These are phyloP conservation scores for Emericellopsis atlantica DNA, from an alignment of 2,329 filamentous ascomycete genomes.

Conservation along the genomic window DNA sequence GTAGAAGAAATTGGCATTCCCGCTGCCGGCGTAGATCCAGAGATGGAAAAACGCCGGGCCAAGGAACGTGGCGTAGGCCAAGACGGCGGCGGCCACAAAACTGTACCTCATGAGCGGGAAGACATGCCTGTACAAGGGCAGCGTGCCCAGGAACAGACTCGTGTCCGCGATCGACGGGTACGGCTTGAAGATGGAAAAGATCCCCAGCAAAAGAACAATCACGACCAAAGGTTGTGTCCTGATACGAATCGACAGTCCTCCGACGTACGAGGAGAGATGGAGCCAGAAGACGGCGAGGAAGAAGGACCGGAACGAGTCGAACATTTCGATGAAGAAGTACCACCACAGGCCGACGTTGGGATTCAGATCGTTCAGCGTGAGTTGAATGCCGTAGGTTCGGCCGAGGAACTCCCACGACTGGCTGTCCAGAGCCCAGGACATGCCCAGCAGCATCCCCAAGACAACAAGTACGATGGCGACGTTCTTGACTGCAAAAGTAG, in stretches of 20 bases:
- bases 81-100: slow-evolving; percentile 70
- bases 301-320: slow-evolving; percentile 93
- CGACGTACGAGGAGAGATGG: slow-evolving; percentile 81
- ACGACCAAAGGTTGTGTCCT: slow-evolving; percentile 79
- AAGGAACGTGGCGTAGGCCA: slow-evolving; percentile 79
- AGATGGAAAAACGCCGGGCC: slow-evolving; percentile 93
- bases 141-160: slow-evolving; percentile 68
- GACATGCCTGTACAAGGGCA: slow-evolving; percentile 81
- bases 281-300: slow-evolving; percentile 98
- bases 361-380: slow-evolving; percentile 82
- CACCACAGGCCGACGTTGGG: slow-evolving; percentile 97
- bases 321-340: slow-evolving; percentile 99
- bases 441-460: slow-evolving; percentile 49
- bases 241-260: slow-evolving; percentile 71
- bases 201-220: slow-evolving; percentile 70
- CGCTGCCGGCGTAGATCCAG: slow-evolving; percentile 96
- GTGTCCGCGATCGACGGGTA: slow-evolving; percentile 91
- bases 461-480: slow-evolving; percentile 38
- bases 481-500: slow-evolving; percentile 41
- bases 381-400: slow-evolving; percentile 86
- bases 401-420: slow-evolving; percentile 78
- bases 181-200: slow-evolving; percentile 92
- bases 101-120: slow-evolving; percentile 91
- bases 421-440: slow-evolving; percentile 62
- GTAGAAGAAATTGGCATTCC: slow-evolving; percentile 99